These are phyloP conservation scores for Asterionellopsis glacialis DNA, from an alignment of 108 stramenopile genomes.

Conservation along the genomic window DNA sequence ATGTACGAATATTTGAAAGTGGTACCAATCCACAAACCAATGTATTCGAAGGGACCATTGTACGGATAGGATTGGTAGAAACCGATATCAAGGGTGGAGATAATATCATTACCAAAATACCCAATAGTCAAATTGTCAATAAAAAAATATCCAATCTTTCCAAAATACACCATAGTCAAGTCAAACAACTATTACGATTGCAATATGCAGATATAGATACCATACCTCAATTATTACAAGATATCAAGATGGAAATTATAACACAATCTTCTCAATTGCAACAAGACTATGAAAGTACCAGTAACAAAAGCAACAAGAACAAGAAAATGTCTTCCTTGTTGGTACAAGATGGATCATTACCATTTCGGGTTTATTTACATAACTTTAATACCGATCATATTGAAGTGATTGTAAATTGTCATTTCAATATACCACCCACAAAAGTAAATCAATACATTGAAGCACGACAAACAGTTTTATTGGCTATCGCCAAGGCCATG, in stretches of 20 bases:
- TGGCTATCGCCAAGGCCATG: slow-evolving; percentile 52
- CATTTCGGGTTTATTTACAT: slow-evolving; percentile 48
- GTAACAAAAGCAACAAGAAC: too few species aligned
- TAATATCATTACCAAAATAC: slow-evolving; percentile 47
- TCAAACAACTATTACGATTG: slow-evolving; percentile 56
- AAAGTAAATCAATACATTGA: slow-evolving; percentile 45
- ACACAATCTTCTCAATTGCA: slow-evolving; percentile 19
- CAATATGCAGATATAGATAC: slow-evolving; percentile 49
- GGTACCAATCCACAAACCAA: too few species aligned
- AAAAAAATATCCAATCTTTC: slow-evolving; percentile 46
- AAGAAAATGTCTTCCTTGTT: too few species aligned
- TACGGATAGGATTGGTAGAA: slow-evolving; percentile 43
- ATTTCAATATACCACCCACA: slow-evolving; percentile 18
- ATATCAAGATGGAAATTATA: slow-evolving; percentile 53
- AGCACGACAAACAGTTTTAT: slow-evolving; percentile 37
- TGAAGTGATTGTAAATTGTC: slow-evolving; percentile 44
- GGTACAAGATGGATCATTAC: slow-evolving; percentile 48
- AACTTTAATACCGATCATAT: slow-evolving; percentile 37
- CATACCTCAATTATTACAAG: slow-evolving; percentile 35
- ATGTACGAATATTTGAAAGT: not conserved
- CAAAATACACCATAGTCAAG: slow-evolving; percentile 42
- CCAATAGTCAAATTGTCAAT: slow-evolving; percentile 48
- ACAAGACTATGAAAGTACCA: too few species aligned
- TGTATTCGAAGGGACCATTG: too few species aligned
- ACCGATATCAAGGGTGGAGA: slow-evolving; percentile 23